A percentile compares a stretch with the other conserved stretches of the same genome.
These are phyloP conservation scores for Dioscorea zingiberensis DNA, from an alignment of 106 monocot genomes.

Conservation along the genomic window DNA sequence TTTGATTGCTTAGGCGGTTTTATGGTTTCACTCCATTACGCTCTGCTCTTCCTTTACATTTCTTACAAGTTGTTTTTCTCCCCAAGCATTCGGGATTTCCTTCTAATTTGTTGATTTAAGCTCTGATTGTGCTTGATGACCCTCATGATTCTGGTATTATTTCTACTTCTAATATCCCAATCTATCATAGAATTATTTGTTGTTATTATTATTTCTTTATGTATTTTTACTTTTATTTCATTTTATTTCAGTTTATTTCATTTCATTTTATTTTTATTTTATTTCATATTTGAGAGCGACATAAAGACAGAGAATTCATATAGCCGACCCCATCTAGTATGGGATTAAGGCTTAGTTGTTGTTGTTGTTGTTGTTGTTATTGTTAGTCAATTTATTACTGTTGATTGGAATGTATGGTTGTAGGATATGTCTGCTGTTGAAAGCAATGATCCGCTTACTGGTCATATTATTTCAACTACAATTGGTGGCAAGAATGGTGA, in stretches of 20 bases:
- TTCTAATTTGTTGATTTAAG: too few species aligned
- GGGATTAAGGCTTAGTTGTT: not conserved
- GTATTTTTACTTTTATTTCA: not conserved
- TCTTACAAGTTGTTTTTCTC: too few species aligned
- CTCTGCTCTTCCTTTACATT: too few species aligned
- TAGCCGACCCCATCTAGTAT: not conserved
- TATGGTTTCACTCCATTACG: too few species aligned
- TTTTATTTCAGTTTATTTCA: not conserved
- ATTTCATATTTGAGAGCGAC: too few species aligned
- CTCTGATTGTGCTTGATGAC: too few species aligned
- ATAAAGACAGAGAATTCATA: too few species aligned
- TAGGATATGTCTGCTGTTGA: constrained; percentile 35
- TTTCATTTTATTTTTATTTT: too few species aligned
- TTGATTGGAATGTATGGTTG: not conserved
- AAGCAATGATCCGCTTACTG: constrained; percentile 63
- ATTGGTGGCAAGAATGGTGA: constrained; percentile 83
- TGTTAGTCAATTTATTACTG: not conserved
- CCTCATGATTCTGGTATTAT: not conserved
- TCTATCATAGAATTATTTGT: not conserved
- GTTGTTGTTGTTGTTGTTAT: not conserved
- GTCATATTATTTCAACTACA: constrained; percentile 82
- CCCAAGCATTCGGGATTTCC: too few species aligned
- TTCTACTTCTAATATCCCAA: not conserved
- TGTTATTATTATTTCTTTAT: not conserved
- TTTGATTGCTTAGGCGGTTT: too few species aligned